Evolutionary conservation across 495 filamentous ascomycete species (phyloP).

Genomic region (Hypomontagnella submonticulosa): DNA sequence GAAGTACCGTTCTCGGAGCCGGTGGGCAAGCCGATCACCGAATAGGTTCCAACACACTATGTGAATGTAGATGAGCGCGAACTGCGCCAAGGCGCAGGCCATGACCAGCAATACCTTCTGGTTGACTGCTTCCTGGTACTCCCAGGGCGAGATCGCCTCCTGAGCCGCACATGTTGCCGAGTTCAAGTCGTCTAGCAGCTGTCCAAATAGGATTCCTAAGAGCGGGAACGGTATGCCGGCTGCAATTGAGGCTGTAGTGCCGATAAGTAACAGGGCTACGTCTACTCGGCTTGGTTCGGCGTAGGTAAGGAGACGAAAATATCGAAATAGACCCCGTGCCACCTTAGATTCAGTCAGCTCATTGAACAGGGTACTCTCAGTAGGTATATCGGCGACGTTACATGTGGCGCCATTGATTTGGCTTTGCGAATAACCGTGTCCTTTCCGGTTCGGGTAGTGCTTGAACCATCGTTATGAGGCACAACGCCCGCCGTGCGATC

Average conservation of each 20-base stretch:
- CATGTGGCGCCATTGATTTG: conserved; percentile 24
- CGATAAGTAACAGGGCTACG: conserved; percentile 60
- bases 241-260: conserved; percentile 64
- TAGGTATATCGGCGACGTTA: conserved; percentile 16
- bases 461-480: conserved; percentile 14
- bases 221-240: conserved; percentile 76
- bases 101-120: conserved; percentile 69
- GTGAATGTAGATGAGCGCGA: conserved; percentile 68
- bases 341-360: conserved; percentile 18
- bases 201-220: conserved; percentile 74
- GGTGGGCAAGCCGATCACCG: conserved; percentile 69
- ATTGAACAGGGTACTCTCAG: background rate
- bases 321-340: conserved; percentile 43
- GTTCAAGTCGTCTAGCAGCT: conserved; percentile 75
- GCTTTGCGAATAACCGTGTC: conserved; percentile 10
- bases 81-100: conserved; percentile 70
- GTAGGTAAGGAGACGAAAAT: conserved; percentile 51
- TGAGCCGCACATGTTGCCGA: conserved; percentile 60
- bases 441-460: conserved; percentile 10
- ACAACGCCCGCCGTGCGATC: conserved; percentile 19
- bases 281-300: conserved; percentile 57
- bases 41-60: conserved; percentile 68
- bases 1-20: conserved; percentile 70
- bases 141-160: conserved; percentile 29
- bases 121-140: conserved; percentile 60